These are phyloP conservation scores for Chlamydomonas schloesseri DNA, from an alignment of 139 green algal genomes.

Conservation along the genomic window DNA sequence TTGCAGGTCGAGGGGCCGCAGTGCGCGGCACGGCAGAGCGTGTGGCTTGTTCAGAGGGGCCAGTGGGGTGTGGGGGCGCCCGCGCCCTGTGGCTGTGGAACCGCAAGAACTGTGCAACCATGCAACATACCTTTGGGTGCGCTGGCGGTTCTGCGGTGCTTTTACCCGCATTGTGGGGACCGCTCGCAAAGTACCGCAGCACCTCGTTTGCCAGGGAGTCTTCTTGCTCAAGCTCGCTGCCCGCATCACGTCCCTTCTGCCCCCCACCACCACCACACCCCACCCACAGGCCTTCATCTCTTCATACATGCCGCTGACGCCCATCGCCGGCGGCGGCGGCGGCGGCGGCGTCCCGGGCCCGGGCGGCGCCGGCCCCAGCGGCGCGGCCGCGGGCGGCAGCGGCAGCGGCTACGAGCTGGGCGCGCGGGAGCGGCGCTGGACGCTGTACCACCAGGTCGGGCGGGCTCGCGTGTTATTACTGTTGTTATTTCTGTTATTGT, in stretches of 20 bases:
- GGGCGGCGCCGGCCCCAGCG: background rate
- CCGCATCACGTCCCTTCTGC: background rate
- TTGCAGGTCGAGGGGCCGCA: too few relatives aligned
- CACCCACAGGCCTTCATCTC: slow-evolving; percentile 27
- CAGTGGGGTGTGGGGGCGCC: too few relatives aligned
- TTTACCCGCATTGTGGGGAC: too few relatives aligned
- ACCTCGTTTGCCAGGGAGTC: too few relatives aligned
- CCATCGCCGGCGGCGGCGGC: background rate
- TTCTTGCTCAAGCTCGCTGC: too few relatives aligned
- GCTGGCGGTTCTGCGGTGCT: too few relatives aligned
- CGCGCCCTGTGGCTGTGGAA: too few relatives aligned
- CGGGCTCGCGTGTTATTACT: background rate
- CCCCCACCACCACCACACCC: background rate
- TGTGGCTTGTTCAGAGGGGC: slow-evolving; percentile 20
- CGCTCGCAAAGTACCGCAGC: too few relatives aligned
- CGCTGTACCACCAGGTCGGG: slow-evolving; percentile 73
- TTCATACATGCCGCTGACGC: slow-evolving; percentile 43
- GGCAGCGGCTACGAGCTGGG: background rate
- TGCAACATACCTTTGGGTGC: too few relatives aligned
- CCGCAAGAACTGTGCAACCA: too few relatives aligned
- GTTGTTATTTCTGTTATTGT: too few relatives aligned
- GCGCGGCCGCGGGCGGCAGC: background rate
- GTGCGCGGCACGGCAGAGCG: slow-evolving; percentile 41
- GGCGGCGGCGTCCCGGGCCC: background rate
- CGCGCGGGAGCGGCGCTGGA: slow-evolving; percentile 57